phyloP scores from a whole-genome alignment of 202 grass and related monocot genomes.

The Tripidium arundinaceum region DNA sequence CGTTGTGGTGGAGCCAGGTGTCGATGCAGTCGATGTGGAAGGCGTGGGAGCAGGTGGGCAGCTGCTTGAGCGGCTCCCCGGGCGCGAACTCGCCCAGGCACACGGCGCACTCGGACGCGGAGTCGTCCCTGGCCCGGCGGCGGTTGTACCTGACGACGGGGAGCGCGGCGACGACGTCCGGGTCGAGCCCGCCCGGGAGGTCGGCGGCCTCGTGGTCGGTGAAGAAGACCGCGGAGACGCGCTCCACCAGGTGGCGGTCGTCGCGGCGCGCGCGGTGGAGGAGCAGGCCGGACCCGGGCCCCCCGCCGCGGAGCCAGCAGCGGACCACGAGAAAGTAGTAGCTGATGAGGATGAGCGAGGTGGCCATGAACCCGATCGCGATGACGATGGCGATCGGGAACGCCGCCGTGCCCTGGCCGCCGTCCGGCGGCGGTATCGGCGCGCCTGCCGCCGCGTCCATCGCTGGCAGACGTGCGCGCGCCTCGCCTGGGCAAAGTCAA shows the following conservation, averaged over 20 bases:
- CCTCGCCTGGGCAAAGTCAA: background rate
- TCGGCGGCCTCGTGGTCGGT: slow-evolving; percentile 36
- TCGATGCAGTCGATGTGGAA: slow-evolving; percentile 95
- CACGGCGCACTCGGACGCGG: slow-evolving; percentile 56
- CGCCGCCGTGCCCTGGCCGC: background rate
- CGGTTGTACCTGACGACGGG: slow-evolving; percentile 55
- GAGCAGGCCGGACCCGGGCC: background rate
- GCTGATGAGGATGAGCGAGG: slow-evolving; percentile 51
- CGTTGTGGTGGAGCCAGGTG: slow-evolving; percentile 78
- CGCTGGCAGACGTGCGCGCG: background rate
- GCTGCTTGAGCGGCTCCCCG: slow-evolving; percentile 65
- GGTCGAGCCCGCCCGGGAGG: slow-evolving; percentile 40
- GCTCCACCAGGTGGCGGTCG: background rate
- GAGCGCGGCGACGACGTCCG: slow-evolving; percentile 51
- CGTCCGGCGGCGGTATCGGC: slow-evolving; percentile 2
- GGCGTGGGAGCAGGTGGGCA: slow-evolving; percentile 62
- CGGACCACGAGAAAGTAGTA: slow-evolving; percentile 76
- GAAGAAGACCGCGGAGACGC: slow-evolving; percentile 55
- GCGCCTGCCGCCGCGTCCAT: slow-evolving; percentile 35
- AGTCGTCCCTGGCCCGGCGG: background rate
- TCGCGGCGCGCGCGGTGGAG: slow-evolving; percentile 24
- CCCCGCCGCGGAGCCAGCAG: slow-evolving; percentile 56
- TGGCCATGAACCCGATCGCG: slow-evolving; percentile 68
- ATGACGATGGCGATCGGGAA: slow-evolving; percentile 65
- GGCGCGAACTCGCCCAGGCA: slow-evolving; percentile 68